Conservation (phyloP, 2,329 filamentous ascomycete species). For the Cordyceps fumosorosea region DNA sequence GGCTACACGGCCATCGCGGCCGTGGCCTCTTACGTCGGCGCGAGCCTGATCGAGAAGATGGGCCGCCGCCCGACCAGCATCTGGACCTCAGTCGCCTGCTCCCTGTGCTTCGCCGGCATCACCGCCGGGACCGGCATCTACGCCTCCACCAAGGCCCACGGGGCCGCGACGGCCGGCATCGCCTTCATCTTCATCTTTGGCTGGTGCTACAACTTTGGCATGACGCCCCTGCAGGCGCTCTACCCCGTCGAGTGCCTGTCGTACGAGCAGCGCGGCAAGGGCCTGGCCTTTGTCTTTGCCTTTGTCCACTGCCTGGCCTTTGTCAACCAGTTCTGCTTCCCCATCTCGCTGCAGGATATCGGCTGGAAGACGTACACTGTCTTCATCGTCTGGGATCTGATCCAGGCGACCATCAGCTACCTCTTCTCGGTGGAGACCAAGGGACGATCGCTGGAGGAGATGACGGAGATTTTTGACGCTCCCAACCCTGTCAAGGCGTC, state of each 20-base stretch:
- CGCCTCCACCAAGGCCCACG: conserved; percentile 11
- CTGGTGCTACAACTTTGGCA: conserved; percentile 37
- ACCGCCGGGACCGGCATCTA: conserved; percentile 41
- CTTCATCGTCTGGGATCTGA: conserved; percentile 13
- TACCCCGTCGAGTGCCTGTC: conserved; percentile 36
- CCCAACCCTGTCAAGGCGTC: conserved; percentile 16
- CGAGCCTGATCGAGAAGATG: conserved; percentile 39
- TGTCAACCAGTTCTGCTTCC: conserved; percentile 34
- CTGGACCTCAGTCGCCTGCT: conserved; percentile 38
- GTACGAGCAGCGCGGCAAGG: conserved; percentile 33
- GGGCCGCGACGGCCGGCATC: conserved; percentile 6
- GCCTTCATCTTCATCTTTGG: conserved; percentile 38
- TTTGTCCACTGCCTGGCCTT: conserved; percentile 23
- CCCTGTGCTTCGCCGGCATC: conserved; percentile 32
- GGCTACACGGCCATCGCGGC: conserved; percentile 43
- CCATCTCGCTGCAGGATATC: conserved; percentile 35
- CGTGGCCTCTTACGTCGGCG: conserved; percentile 40
- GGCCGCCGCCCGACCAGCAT: conserved; percentile 47
- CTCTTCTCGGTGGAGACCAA: conserved; percentile 28
- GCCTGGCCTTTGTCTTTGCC: conserved; percentile 33
- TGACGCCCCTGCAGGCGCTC: conserved; percentile 41
- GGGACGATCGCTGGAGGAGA: conserved; percentile 22
- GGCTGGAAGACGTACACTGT: conserved; percentile 38
- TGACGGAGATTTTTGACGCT: conserved; percentile 21
- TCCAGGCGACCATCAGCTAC: conserved; percentile 19